Base-by-base conservation (phyloP, 768 basidiomycete genomes). In the Podaxis pistillaris region DNA sequence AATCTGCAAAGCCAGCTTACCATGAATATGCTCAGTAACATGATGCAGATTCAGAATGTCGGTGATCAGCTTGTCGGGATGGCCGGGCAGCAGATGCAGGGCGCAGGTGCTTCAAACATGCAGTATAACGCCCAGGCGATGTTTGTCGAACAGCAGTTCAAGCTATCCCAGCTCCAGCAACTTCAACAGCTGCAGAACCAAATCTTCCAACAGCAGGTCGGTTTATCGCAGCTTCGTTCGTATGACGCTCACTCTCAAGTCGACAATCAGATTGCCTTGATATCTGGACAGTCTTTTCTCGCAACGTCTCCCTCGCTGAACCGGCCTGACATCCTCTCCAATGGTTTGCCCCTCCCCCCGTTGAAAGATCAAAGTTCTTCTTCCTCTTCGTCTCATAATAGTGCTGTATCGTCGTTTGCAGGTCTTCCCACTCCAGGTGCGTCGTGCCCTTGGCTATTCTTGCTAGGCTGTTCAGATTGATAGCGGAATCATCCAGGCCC, bases 181-280 rank as follows among this genome's bases (percentile, higher is more conserved):
- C 78, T 90, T 8, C 90, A 89, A 69, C 86, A 90, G 71, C 78
- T 89, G 12, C 91, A 95, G 70, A 87, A 87, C 62, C 89, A 93
- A 78, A 90, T 93, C 63, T 91, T 94, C 63, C 93, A 94, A 69
- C 93, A 94, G 71, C 93, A 94, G 87, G 93, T 89, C 61, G 64
- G 84, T 71, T 56, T 54, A 24, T 44, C 46, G 63, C 55, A 38
- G 19, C 47, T 24, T 57, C 50, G 33, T 50, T 69, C 30, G 40
- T 54, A 51, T 13, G 63, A 58, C 30, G 63, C 41, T 53, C 17
- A 38, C 53, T 54, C 63, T 41, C 58, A 41, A 54, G 30, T 37
- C 22, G 44, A 26, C 26, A 63, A 63, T 58, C 67, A 89, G 88
- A 87, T 90, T 67, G 89, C 88, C 17, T 82, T 90, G 65, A 86